phyloP scores from a whole-genome alignment of 2,329 filamentous ascomycete species.

The Amphichorda felina region DNA sequence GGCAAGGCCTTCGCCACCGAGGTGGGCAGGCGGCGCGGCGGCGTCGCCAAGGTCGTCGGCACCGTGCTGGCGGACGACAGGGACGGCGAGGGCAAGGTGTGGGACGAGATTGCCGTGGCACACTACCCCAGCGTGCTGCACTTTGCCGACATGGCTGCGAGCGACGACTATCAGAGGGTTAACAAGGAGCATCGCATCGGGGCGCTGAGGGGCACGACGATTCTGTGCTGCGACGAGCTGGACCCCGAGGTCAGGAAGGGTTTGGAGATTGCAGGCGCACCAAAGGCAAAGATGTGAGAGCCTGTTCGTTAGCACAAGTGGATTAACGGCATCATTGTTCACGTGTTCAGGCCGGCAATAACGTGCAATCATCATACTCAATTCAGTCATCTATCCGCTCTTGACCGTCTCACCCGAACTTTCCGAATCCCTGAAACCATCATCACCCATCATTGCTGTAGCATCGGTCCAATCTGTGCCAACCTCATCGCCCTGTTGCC shows the following conservation, averaged over 20 bases:
- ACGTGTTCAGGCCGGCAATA: too few species aligned
- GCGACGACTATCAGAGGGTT: neutral
- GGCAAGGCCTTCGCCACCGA: slow-evolving; percentile 36
- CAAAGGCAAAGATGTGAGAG: neutral
- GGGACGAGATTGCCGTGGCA: slow-evolving; percentile 54
- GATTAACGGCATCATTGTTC: too few species aligned
- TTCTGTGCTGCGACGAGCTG: slow-evolving; percentile 1
- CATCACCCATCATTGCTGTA: too few species aligned
- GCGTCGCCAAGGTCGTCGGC: slow-evolving; percentile 49
- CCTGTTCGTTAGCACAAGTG: too few species aligned
- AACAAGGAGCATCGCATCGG: neutral
- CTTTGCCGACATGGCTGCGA: slow-evolving; percentile 38
- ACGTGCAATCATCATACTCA: too few species aligned
- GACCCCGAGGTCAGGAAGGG: slow-evolving; percentile 1
- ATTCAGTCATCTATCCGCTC: too few species aligned
- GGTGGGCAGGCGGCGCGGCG: slow-evolving; percentile 41
- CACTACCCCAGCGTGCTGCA: slow-evolving; percentile 49
- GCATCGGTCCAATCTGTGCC: too few species aligned
- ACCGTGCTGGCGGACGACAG: slow-evolving; percentile 23
- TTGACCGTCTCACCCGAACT: too few species aligned
- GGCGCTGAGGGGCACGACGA: neutral
- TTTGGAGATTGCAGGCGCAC: neutral
- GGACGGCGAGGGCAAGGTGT: slow-evolving; percentile 19
- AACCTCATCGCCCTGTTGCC: too few species aligned
- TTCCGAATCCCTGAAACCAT: too few species aligned